Percentiles rank a stretch among this genome's conserved stretches.
phyloP scores from a whole-genome alignment of 2,329 filamentous ascomycete species.

The Falciphora oryzae region DNA sequence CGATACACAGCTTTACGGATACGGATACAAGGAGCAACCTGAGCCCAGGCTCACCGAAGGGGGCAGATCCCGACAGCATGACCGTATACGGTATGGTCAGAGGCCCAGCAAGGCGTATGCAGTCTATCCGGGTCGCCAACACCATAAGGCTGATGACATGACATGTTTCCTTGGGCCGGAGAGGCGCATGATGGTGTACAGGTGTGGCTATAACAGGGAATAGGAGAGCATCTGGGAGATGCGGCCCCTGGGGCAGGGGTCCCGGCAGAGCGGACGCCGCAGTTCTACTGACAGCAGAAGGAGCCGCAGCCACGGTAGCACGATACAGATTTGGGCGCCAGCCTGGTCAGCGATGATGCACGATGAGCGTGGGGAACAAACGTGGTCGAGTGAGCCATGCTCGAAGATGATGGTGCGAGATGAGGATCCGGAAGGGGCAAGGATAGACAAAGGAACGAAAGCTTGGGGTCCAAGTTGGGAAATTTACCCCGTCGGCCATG shows the following conservation, averaged over 20 bases:
- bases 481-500: not conserved
- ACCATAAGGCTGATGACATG: not conserved
- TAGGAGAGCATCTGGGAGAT: not conserved
- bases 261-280: not conserved
- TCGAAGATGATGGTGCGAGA: not conserved
- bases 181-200: not conserved
- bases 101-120: not conserved
- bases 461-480: not conserved
- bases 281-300: not conserved
- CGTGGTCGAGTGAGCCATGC: not conserved
- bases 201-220: not conserved
- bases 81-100: no score
- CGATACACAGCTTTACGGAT: not conserved
- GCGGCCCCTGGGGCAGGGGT: not conserved
- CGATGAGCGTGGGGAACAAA: not conserved
- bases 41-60: not conserved
- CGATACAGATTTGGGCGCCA: not conserved
- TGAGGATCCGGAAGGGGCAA: not conserved
- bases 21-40: not conserved
- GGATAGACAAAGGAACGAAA: not conserved
- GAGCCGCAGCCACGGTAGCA: not conserved
- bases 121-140: not conserved
- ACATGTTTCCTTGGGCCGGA: not conserved
- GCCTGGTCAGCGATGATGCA: no score
- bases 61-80: no score